Conservation (phyloP, 2,329 filamentous ascomycete species). For the Alternaria longipes region DNA sequence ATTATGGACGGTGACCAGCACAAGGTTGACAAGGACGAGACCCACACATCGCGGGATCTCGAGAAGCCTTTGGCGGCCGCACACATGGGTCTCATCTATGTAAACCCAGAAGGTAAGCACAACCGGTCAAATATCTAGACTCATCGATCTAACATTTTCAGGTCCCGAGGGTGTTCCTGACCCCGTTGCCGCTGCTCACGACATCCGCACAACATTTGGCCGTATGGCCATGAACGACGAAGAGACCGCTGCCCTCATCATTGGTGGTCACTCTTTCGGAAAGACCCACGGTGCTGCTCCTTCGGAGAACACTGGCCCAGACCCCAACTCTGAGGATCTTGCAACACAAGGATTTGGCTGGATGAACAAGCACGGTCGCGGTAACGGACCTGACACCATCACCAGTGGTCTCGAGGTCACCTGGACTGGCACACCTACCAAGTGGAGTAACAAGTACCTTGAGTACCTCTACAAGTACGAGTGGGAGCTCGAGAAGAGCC, state of each 20-base stretch:
- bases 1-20: constrained; percentile 46
- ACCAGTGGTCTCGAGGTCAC: constrained; percentile 81
- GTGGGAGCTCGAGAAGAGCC: constrained; percentile 79
- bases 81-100: constrained; percentile 82
- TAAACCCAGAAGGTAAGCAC: constrained; percentile 70
- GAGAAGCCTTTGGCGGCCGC: constrained; percentile 73
- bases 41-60: constrained; percentile 65
- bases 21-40: constrained; percentile 42
- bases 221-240: constrained; percentile 87
- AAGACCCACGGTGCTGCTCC: constrained; percentile 81
- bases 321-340: constrained; percentile 71
- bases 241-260: constrained; percentile 82
- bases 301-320: constrained; percentile 69
- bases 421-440: constrained; percentile 78
- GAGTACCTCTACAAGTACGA: constrained; percentile 81
- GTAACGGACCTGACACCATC: constrained; percentile 77
- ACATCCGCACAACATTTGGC: constrained; percentile 77
- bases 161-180: constrained; percentile 78
- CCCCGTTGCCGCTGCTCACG: constrained; percentile 71
- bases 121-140: neutral
- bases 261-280: constrained; percentile 80
- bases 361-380: constrained; percentile 69
- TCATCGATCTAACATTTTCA: constrained; percentile 13
- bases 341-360: constrained; percentile 77
- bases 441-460: constrained; percentile 79